Evolutionary conservation across 2,329 filamentous ascomycete species (phyloP).

Genomic region (Phyllosticta citriasiana): DNA sequence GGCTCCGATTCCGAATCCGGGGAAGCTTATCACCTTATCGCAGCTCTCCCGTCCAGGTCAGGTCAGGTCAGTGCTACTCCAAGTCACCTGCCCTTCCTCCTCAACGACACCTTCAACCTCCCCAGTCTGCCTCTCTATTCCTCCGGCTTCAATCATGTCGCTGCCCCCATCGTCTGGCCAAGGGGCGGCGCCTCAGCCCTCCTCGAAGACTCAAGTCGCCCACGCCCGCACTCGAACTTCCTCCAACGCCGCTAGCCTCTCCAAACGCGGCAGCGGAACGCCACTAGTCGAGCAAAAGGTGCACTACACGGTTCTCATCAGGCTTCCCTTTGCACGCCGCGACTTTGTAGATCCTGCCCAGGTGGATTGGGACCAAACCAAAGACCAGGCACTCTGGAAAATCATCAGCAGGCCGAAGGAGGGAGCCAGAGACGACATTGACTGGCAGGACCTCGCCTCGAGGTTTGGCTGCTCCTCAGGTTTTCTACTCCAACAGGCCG

Average conservation of each 20-base stretch:
- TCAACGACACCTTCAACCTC: background rate
- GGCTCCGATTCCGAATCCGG: too few species aligned
- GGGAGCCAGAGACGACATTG: slow-evolving; percentile 2
- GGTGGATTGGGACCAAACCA: slow-evolving; percentile 76
- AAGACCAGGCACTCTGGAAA: slow-evolving; percentile 85
- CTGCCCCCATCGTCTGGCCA: background rate
- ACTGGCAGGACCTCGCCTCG: slow-evolving; percentile 37
- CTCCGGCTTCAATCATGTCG: background rate
- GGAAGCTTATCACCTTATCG: background rate
- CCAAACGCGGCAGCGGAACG: slow-evolving; percentile 1
- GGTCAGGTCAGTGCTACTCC: too few species aligned
- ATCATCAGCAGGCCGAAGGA: slow-evolving; percentile 56
- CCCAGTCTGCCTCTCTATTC: background rate
- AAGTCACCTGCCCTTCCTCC: background rate
- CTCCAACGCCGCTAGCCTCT: slow-evolving; percentile 1
- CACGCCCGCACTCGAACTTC: slow-evolving; percentile 2
- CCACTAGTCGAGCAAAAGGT: slow-evolving; percentile 8
- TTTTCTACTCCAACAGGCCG: slow-evolving; percentile 86
- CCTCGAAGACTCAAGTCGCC: background rate
- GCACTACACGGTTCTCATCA: slow-evolving; percentile 66
- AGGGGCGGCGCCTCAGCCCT: background rate
- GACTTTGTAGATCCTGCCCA: slow-evolving; percentile 85
- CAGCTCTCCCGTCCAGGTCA: background rate
- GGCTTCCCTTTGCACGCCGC: slow-evolving; percentile 78
- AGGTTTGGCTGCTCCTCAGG: slow-evolving; percentile 76